phyloP scores from a whole-genome alignment of 2,329 filamentous ascomycete species.

The Pseudocercospora vitis region DNA sequence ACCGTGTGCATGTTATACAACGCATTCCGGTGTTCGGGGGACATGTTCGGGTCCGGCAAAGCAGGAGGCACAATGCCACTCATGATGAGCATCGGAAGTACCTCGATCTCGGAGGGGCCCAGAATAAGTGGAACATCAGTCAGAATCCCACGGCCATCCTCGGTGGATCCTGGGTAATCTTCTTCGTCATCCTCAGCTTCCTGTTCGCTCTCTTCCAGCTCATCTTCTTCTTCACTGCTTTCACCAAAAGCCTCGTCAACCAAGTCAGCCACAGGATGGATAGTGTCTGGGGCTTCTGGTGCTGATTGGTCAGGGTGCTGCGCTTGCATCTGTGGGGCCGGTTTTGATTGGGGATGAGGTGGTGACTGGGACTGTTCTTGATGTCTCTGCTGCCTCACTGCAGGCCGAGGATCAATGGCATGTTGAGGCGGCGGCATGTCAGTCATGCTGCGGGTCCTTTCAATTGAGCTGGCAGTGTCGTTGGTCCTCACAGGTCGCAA shows the following conservation, averaged over 20 bases:
- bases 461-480: conserved; percentile 15
- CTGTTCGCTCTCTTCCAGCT: conserved; percentile 62
- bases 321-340: too few species aligned
- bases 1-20: conserved; percentile 82
- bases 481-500: conserved; percentile 13
- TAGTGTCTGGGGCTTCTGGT: background rate
- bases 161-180: conserved; percentile 61
- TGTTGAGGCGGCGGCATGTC: conserved; percentile 20
- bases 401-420: conserved; percentile 12
- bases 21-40: conserved; percentile 55
- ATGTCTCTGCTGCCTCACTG: conserved; percentile 4
- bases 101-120: conserved; percentile 92
- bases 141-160: conserved; percentile 76
- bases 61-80: conserved; percentile 85
- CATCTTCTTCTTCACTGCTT: conserved; percentile 29
- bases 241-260: conserved; percentile 24
- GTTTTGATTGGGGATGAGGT: too few species aligned
- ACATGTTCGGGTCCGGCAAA: conserved; percentile 49
- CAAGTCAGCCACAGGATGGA: background rate
- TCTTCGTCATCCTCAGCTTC: conserved; percentile 73
- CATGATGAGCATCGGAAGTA: conserved; percentile 95
- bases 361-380: background rate
- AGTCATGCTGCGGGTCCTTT: conserved; percentile 27
- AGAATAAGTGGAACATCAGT: conserved; percentile 94
- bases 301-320: background rate